Base-by-base conservation (phyloP, 345 rosid species). In the Carallia brachiata region DNA sequence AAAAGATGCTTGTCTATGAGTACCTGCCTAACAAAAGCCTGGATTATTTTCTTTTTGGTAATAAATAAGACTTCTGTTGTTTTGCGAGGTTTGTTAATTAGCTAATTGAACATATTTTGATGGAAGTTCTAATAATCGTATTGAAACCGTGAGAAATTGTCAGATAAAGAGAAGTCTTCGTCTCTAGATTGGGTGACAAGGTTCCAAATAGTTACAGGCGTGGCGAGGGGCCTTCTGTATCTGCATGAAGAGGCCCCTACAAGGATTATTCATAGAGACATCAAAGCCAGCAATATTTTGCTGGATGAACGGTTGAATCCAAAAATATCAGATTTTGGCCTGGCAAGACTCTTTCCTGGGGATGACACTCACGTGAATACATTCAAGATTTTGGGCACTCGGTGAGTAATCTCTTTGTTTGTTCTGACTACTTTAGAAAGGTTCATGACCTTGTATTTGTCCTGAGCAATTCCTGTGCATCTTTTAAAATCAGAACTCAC, bases 351-450 rank as follows among this genome's bases (percentile, higher is more conserved):
- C 52, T 76, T 80, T 65, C 92, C 96, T 28, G 96, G 90, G 1
- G 93, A 93, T 0, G 93, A 87, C 78, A 89, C 96, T 10, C 97
- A 88, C 80, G 27, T 89, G 47, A 79, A 88, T 75, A 89, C 97
- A 67, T 83, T 86, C 63, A 83, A 40, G 82, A 79, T 93, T 81
- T 90, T 90, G 55, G 98, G 96, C 67, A 93, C 97, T 66, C 79
- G 73, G 96, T 93, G 76, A 93, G 97, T 86, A 76, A 65, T 62
- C 73, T 75, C 60, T 50, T 64, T 58, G 19, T 67, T 65, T 66
- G 18, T 39, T 13, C 13, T 54, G 4, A 15, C 18, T 30, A 52
- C 6, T 36, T 36, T 68, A 10, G 5, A 57, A 68, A 18, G 6
- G 36, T 52, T 62, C 27, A 19, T n/a, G 28, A n/a, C 16, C 31